Evolutionary conservation across 208 protist genomes (phyloP).

Genomic region (Trypanosoma cruzi): DNA sequence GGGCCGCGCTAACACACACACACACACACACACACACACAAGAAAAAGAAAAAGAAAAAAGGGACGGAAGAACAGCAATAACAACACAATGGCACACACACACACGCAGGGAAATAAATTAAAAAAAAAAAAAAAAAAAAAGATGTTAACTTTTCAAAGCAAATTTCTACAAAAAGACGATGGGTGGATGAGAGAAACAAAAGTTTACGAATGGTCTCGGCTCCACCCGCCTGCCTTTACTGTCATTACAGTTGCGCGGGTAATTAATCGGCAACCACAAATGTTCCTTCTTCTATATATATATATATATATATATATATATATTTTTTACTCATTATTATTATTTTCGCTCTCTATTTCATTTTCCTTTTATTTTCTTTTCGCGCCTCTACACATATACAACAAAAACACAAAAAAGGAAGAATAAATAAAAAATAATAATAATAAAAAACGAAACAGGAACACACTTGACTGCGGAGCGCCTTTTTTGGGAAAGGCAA

Average conservation of each 20-base stretch:
- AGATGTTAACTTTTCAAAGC: background rate
- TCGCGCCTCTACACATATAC: background rate
- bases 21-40: background rate
- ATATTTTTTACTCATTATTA: background rate
- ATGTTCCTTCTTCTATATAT: background rate
- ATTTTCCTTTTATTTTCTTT: background rate
- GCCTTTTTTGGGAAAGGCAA: background rate
- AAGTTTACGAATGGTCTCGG: background rate
- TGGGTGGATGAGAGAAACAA: constrained; percentile 12
- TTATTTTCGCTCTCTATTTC: background rate
- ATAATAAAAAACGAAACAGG: background rate
- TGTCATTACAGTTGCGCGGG: background rate
- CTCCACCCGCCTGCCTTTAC: background rate
- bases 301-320: background rate
- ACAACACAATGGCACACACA: background rate
- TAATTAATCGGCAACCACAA: background rate
- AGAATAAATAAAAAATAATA: background rate
- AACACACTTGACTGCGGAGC: too few relatives aligned
- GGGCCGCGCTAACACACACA: background rate
- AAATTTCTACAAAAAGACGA: constrained; percentile 2
- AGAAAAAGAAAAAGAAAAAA: background rate
- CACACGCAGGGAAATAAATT: background rate
- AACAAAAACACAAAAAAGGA: background rate
- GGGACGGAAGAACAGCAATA: background rate
- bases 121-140: background rate